Evolutionary conservation across 257 asterid species (phyloP).

Genomic region (Petunia axillaris): DNA sequence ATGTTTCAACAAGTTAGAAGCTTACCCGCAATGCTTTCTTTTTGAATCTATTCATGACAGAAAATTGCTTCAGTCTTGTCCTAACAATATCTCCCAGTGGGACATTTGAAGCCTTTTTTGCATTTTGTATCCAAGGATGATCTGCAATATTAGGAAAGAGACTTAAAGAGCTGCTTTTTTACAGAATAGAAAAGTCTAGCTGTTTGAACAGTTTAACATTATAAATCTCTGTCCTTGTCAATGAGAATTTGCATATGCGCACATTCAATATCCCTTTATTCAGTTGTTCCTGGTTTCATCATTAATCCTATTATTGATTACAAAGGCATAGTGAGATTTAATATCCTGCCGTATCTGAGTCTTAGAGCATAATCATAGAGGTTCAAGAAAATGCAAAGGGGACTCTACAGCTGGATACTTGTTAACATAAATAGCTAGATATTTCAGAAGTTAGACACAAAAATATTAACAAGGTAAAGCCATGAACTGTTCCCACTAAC

Average conservation of each 20-base stretch:
- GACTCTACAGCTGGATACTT: neutral
- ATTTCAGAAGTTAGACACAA: neutral
- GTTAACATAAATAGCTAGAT: neutral
- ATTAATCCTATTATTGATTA: neutral
- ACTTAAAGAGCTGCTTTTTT: neutral
- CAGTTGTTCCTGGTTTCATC: neutral
- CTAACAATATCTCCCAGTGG: constrained; percentile 90
- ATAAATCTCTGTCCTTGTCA: neutral
- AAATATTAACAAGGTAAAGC: neutral
- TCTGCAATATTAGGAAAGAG: constrained; percentile 48
- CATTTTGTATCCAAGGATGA: constrained; percentile 91
- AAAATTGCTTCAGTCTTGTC: constrained; percentile 85
- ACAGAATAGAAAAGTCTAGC: neutral
- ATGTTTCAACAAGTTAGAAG: constrained; percentile 18
- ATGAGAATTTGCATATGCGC: neutral
- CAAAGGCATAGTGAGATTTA: neutral
- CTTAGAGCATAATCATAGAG: neutral
- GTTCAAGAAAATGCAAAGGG: neutral
- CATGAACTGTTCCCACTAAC: neutral
- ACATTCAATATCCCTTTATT: neutral
- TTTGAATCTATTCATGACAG: constrained; percentile 86
- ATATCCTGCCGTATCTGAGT: neutral
- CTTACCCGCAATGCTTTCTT: constrained; percentile 92
- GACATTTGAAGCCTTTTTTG: constrained; percentile 84
- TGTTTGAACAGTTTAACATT: neutral